Evolutionary conservation across 2,329 filamentous ascomycete genomes (phyloP).

Genomic region (Podosphaera xanthii): DNA sequence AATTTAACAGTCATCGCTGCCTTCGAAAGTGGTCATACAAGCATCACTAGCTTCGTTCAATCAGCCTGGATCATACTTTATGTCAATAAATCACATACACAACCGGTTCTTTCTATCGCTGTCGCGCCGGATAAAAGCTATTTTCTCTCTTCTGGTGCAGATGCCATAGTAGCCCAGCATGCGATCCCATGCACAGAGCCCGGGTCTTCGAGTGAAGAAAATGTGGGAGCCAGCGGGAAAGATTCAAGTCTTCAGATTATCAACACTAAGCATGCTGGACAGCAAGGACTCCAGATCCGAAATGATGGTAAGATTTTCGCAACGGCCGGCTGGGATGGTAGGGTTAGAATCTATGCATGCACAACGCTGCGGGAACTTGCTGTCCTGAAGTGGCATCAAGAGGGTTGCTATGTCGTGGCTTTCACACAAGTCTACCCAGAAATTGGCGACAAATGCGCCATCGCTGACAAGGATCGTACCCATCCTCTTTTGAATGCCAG

Average conservation of each 20-base stretch:
- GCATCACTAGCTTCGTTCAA: slow-evolving; percentile 26
- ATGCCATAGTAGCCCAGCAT: slow-evolving; percentile 58
- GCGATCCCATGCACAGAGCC: slow-evolving; percentile 26
- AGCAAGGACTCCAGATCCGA: slow-evolving; percentile 58
- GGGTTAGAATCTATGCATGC: slow-evolving; percentile 56
- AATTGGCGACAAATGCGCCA: not conserved
- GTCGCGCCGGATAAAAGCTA: slow-evolving; percentile 24
- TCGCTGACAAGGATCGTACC: not conserved
- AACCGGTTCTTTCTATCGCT: slow-evolving; percentile 60
- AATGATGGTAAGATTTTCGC: slow-evolving; percentile 66
- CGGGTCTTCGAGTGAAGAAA: slow-evolving; percentile 2
- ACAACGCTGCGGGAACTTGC: slow-evolving; percentile 72
- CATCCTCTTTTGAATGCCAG: not conserved
- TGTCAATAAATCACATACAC: slow-evolving; percentile 42
- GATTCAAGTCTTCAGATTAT: slow-evolving; percentile 15
- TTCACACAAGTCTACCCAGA: slow-evolving; percentile 31
- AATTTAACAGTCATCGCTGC: slow-evolving; percentile 45
- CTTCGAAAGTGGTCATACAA: slow-evolving; percentile 66
- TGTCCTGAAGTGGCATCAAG: slow-evolving; percentile 82
- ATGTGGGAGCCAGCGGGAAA: slow-evolving; percentile 25
- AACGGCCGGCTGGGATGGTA: slow-evolving; percentile 81
- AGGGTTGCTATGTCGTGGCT: slow-evolving; percentile 61
- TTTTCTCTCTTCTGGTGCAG: slow-evolving; percentile 65
- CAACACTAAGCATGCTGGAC: slow-evolving; percentile 74
- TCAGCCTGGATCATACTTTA: slow-evolving; percentile 35